Base-by-base conservation (phyloP, 2,329 filamentous ascomycete species). In the Sporothrix brasiliensis region DNA sequence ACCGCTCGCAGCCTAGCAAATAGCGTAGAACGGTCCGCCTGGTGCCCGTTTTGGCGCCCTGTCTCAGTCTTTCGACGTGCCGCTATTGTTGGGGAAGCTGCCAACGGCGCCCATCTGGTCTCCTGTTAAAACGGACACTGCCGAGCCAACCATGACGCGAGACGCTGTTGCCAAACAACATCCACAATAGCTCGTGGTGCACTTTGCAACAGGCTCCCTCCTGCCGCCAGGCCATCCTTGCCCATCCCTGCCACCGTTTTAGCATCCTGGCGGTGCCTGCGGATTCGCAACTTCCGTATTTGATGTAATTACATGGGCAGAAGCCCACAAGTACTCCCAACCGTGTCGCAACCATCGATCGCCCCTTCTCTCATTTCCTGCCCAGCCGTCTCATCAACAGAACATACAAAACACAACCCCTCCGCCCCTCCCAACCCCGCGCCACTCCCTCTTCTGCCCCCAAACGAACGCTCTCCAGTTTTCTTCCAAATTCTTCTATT, bases 371-470 rank as follows among this genome's bases (percentile, higher is more conserved):
- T 39, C 47, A 39, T 67, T 67, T 67, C 65, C 50, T 67, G 65
- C 65, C 65, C 50, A 54, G 65, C 27, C 47, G 58, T 34, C 34
- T 34, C 54, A 21, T 54, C 49, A 41, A 39, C 53, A n/a, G 44
- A 19, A 14, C 60, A 54, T 56, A 66, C 69, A 70, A 60, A 67
- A 70, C 60, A 67, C 53, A 66, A 70, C 61, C 69, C 69, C 68
- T 47, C 56, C 58, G 49, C 68, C 68, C 68, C 69, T 67, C 69
- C 34, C 53, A 52, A 61, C 61, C 69, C 69, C 69, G 69, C 69
- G 58, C 52, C 66, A 50, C 66, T 47, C 39, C 66, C 21, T 44
- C 21, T 21, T 16, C 39, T 47, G 27, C n/a, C 65, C 49, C 63
- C 47, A 34, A 66, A 66, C 63, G 11, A 13, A 11, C 41, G 61